Percentiles rank a stretch among this genome's conserved stretches.
Evolutionary conservation across 768 basidiomycete genomes (phyloP).

Genomic region (Tephrocybe sp.): DNA sequence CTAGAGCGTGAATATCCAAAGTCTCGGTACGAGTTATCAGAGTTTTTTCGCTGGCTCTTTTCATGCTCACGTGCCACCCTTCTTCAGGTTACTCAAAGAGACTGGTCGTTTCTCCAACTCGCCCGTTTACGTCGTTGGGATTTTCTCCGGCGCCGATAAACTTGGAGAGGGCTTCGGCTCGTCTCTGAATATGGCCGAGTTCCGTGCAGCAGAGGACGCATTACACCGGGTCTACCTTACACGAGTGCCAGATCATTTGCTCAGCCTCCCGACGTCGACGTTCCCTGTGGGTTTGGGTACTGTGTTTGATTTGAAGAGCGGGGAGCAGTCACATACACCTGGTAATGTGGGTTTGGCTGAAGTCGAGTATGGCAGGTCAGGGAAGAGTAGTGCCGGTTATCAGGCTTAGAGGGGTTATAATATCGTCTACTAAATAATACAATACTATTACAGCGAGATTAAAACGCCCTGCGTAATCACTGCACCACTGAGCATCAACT

Average conservation of each 20-base stretch:
- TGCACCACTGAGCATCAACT: no score
- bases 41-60: not conserved
- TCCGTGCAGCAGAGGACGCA: slow-evolving; percentile 85
- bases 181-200: slow-evolving; percentile 94
- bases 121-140: slow-evolving; percentile 94
- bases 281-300: slow-evolving; percentile 57
- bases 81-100: slow-evolving; percentile 77
- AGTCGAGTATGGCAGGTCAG: slow-evolving; percentile 67
- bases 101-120: slow-evolving; percentile 89
- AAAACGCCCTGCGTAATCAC: not conserved
- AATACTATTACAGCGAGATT: slow-evolving; percentile 1
- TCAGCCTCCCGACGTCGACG: slow-evolving; percentile 73
- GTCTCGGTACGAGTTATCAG: slow-evolving; percentile 48
- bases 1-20: slow-evolving; percentile 63
- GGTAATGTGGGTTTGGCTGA: slow-evolving; percentile 60
- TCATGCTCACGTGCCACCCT: not conserved
- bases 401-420: slow-evolving; percentile 3
- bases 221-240: slow-evolving; percentile 83
- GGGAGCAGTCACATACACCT: slow-evolving; percentile 48
- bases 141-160: slow-evolving; percentile 79
- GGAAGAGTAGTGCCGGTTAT: slow-evolving; percentile 37
- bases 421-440: not conserved
- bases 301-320: slow-evolving; percentile 43
- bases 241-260: slow-evolving; percentile 60
- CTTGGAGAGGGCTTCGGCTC: slow-evolving; percentile 95